A percentile compares a stretch with the other conserved stretches of the same genome.
Evolutionary conservation across 2,329 filamentous ascomycete genomes (phyloP).

Genomic region (Hirsutella rhossiliensis): DNA sequence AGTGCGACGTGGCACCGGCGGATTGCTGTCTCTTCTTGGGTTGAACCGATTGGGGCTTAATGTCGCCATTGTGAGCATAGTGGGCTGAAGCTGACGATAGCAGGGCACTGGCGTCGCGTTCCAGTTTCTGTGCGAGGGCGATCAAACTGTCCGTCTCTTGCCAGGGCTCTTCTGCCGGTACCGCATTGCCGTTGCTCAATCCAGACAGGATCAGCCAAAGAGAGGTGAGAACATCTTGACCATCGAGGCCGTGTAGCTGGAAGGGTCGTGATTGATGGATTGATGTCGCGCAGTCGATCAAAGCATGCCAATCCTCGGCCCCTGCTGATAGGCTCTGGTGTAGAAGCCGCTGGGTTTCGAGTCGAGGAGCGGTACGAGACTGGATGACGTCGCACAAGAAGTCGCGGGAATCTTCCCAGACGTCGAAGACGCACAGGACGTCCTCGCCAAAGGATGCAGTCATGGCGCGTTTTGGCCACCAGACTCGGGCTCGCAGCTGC

Average conservation of each 20-base stretch:
- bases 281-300: slow-evolving; percentile 20
- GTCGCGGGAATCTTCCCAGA: slow-evolving; percentile 14
- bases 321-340: slow-evolving; percentile 19
- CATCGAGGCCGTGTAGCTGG: slow-evolving; percentile 13
- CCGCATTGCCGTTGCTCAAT: background rate
- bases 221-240: slow-evolving; percentile 20
- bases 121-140: slow-evolving; percentile 14
- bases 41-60: background rate
- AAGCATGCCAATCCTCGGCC: slow-evolving; percentile 20
- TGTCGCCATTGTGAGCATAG: background rate
- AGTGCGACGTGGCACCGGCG: slow-evolving; percentile 12
- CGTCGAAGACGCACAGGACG: slow-evolving; percentile 20
- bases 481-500: too few species aligned
- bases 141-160: slow-evolving; percentile 23
- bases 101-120: slow-evolving; percentile 9
- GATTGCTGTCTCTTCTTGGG: background rate
- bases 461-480: background rate
- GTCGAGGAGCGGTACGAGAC: slow-evolving; percentile 10
- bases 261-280: slow-evolving; percentile 8
- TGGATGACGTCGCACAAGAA: slow-evolving; percentile 20
- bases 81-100: slow-evolving; percentile 4
- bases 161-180: slow-evolving; percentile 14
- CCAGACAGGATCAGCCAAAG: slow-evolving; percentile 13
- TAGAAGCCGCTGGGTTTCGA: slow-evolving; percentile 15
- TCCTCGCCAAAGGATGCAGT: slow-evolving; percentile 7